phyloP scores from a whole-genome alignment of 73 alveolate genomes.

The Diophrys appendiculata region DNA sequence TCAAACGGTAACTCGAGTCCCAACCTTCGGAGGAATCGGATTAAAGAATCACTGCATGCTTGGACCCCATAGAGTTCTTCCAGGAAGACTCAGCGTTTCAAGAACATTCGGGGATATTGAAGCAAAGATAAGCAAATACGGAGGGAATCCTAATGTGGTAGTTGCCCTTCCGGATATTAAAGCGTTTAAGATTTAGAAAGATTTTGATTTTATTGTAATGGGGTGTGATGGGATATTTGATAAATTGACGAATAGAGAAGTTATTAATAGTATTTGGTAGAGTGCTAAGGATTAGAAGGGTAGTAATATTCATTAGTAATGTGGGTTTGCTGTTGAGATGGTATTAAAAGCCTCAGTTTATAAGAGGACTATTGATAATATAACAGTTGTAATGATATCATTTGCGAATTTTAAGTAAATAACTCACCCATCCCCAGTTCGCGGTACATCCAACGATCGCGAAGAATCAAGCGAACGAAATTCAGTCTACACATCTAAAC shows the following conservation, averaged over 20 bases:
- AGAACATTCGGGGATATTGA: constrained; percentile 77
- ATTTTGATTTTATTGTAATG: constrained; percentile 67
- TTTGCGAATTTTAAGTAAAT: constrained; percentile 27
- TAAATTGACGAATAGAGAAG: constrained; percentile 85
- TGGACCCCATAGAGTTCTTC: constrained; percentile 82
- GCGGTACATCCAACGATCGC: too few species aligned
- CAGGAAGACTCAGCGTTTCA: constrained; percentile 71
- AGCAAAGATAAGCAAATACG: constrained; percentile 68
- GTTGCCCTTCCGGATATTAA: constrained; percentile 68
- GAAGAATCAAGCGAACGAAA: too few species aligned
- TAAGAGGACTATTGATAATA: constrained; percentile 61
- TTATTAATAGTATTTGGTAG: constrained; percentile 75
- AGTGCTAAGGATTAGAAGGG: constrained; percentile 38
- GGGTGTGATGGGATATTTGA: constrained; percentile 95
- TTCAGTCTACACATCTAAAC: too few species aligned
- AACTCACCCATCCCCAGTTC: too few species aligned
- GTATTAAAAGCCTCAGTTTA: constrained; percentile 40
- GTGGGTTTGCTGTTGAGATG: constrained; percentile 54
- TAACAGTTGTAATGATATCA: constrained; percentile 72
- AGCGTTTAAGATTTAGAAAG: constrained; percentile 41
- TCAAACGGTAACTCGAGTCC: constrained; percentile 26
- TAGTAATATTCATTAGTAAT: constrained; percentile 18
- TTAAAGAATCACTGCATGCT: constrained; percentile 45
- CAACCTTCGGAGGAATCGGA: constrained; percentile 33
- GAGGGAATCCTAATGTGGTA: constrained; percentile 70